Evolutionary conservation across 139 green algal species (phyloP), one percentile per base, ranked within the genome.

Genomic region (Asterochloris sp.): DNA sequence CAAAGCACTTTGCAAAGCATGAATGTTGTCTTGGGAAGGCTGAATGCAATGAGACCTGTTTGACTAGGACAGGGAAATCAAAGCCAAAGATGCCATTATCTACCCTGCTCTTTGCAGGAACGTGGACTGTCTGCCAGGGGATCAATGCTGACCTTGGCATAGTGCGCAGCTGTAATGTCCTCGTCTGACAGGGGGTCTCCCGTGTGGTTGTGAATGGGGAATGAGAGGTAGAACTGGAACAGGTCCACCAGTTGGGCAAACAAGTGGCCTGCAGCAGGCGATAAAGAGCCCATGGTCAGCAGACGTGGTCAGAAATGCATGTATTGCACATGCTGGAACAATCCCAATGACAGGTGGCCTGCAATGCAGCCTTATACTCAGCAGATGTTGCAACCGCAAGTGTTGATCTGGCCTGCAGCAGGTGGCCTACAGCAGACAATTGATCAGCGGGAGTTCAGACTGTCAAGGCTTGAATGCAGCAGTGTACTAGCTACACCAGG

Each of bases 161-260:
- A 97, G 83, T 98, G 93, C 17, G 64, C 26, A 24, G 79, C 78
- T 12, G 83, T 83, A 19, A 98, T 82, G 9, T 97, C 93, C 26
- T 98, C 95, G 27, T 99, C 95, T 6, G 84, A 89, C 19, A 98
- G 84, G 60, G 94, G 88, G 68, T 96, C 89, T 1, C 95, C 96
- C 14, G 93, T 96, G 88, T 98, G 93, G 87, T 99, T 92, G 83
- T 98, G 86, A n/a, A 99, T 94, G 76, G 95, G 93, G 89, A 99
- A 99, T 73, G 86, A 66, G 62, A 93, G 85, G 90, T 98, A 98
- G 87, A 96, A 98, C 27, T 85, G 78, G 60, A 97, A 83, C 78
- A 98, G 87, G 85, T 98, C 94, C 28, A 97, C 84, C 80, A 99
- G 89, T 90, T 98, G 96, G 14, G 74, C 62, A 84, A 96, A 98